Conservation (phyloP, 106 monocot species). For the Acanthochlamys bracteata region DNA sequence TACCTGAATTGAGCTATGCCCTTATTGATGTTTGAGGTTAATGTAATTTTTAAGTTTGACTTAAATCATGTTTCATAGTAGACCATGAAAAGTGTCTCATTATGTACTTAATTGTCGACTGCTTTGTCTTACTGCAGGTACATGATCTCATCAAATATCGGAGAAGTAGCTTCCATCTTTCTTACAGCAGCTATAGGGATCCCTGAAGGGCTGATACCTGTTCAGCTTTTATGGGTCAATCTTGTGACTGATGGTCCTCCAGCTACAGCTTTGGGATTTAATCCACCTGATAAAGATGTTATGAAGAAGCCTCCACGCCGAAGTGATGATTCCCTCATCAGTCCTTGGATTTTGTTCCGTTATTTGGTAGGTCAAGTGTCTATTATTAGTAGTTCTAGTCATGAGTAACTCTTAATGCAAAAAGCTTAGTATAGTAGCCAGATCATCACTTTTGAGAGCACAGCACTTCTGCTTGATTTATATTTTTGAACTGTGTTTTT, state of each 20-base stretch:
- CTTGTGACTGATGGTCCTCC: slow-evolving; percentile 90
- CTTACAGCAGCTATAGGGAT: slow-evolving; percentile 83
- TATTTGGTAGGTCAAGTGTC: slow-evolving; percentile 45
- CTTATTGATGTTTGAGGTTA: no score
- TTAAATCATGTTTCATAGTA: no score
- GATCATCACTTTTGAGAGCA: no score
- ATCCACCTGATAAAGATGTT: slow-evolving; percentile 81
- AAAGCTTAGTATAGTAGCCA: not conserved
- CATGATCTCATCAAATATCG: slow-evolving; percentile 95
- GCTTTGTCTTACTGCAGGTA: slow-evolving; percentile 32
- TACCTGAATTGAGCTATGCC: no score
- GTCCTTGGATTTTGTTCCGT: slow-evolving; percentile 79
- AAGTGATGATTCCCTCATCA: slow-evolving; percentile 77
- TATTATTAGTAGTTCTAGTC: no score
- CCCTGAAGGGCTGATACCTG: slow-evolving; percentile 87
- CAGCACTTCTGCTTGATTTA: no score
- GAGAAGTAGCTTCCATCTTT: slow-evolving; percentile 85
- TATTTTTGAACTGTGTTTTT: no score
- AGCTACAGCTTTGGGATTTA: slow-evolving; percentile 85
- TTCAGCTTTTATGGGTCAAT: slow-evolving; percentile 91
- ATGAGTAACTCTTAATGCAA: not conserved
- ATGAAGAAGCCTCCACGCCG: slow-evolving; percentile 89
- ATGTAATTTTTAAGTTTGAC: no score
- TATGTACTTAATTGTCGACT: no score
- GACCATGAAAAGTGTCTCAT: no score